Evolutionary conservation across 164 flowering plant genomes (phyloP).

Genomic region (Vitis cinerea): DNA sequence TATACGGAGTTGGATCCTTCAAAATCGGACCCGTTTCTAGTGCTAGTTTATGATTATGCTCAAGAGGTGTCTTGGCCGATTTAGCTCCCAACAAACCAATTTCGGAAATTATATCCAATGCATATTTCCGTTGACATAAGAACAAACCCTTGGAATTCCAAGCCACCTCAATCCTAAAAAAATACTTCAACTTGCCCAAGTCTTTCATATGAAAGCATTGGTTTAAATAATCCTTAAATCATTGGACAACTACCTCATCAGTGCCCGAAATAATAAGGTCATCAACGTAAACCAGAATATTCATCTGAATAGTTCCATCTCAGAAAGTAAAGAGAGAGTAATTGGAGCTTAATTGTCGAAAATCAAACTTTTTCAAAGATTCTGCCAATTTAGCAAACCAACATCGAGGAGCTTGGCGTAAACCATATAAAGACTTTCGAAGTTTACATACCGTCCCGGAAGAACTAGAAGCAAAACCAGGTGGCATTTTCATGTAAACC

Average conservation of each 20-base stretch:
- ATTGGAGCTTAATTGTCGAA: neutral
- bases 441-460: neutral
- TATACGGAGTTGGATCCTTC: neutral
- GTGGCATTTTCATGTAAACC: neutral
- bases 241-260: neutral
- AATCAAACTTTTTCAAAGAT: neutral
- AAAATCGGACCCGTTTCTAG: too few relatives aligned
- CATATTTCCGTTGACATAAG: constrained; percentile 13
- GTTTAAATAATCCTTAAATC: neutral
- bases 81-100: neutral
- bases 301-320: neutral
- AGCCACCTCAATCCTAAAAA: constrained; percentile 12
- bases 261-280: constrained; percentile 11
- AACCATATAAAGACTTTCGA: constrained; percentile 6
- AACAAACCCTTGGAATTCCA: neutral
- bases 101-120: constrained; percentile 9
- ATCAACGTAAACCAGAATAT: constrained; percentile 7
- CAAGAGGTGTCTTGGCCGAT: neutral
- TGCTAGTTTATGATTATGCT: neutral
- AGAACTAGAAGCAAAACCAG: neutral
- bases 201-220: constrained; percentile 14
- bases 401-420: neutral
- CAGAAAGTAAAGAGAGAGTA: constrained; percentile 8
- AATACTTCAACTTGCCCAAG: constrained; percentile 15
- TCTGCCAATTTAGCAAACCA: neutral